Percentiles rank a stretch among this genome's conserved stretches.
These are phyloP conservation scores for Iris pallida DNA, from an alignment of 116 monocot species.

Conservation along the genomic window DNA sequence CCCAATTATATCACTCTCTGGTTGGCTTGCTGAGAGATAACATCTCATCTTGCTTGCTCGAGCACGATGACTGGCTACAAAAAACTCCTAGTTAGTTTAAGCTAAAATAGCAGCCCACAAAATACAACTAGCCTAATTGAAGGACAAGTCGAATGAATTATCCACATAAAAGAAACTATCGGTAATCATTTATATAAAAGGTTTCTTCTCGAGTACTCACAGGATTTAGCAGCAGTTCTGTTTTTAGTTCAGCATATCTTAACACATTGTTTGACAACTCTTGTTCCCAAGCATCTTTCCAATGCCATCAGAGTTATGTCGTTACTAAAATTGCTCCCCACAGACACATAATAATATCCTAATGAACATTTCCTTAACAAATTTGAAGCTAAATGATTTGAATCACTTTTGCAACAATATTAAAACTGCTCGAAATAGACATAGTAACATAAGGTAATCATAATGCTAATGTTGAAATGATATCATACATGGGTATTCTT, in stretches of 20 bases:
- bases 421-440: not conserved
- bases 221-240: constrained; percentile 37
- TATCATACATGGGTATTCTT: constrained; percentile 18
- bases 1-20: constrained; percentile 13
- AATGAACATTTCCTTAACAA: too few relatives aligned
- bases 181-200: not conserved
- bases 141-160: not conserved
- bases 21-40: constrained; percentile 5
- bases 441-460: not conserved
- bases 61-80: constrained; percentile 26
- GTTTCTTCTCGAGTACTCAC: constrained; percentile 9
- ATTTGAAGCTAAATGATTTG: not conserved
- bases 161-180: not conserved
- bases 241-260: constrained; percentile 34
- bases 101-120: not conserved
- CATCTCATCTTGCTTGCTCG: constrained; percentile 5
- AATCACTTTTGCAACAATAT: not conserved
- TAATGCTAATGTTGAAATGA: not conserved
- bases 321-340: too few relatives aligned
- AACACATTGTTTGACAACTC: constrained; percentile 16
- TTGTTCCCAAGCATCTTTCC: constrained; percentile 30
- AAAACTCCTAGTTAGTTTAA: constrained; percentile 4
- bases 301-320: too few relatives aligned
- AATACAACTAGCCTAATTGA: not conserved
- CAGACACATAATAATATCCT: too few relatives aligned